Conservation (phyloP, 345 rosid genomes). For the Salix arbutifolia region DNA sequence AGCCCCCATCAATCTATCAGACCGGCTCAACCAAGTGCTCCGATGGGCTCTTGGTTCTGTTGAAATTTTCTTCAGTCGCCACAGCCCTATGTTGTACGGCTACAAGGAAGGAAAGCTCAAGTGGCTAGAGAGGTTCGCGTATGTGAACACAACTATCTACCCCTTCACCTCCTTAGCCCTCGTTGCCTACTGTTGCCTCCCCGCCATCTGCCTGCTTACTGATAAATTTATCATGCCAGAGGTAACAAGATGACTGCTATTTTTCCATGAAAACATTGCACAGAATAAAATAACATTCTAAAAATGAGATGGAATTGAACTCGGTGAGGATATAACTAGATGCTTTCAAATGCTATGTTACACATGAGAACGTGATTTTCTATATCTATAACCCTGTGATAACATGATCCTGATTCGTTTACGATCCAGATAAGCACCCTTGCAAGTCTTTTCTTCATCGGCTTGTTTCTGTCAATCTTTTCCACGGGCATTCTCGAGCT, state of each 20-base stretch:
- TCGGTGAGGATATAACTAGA: background rate
- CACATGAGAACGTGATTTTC: background rate
- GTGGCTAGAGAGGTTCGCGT: slow-evolving; percentile 92
- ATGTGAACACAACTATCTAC: slow-evolving; percentile 85
- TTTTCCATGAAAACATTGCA: too few species aligned
- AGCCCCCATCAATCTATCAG: slow-evolving; percentile 88
- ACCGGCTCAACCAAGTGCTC: slow-evolving; percentile 93
- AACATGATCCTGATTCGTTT: slow-evolving; percentile 5
- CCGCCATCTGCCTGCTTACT: slow-evolving; percentile 88
- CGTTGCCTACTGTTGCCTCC: slow-evolving; percentile 85
- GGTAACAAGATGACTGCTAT: slow-evolving; percentile 48
- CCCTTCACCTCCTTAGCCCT: slow-evolving; percentile 93
- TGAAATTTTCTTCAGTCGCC: slow-evolving; percentile 95
- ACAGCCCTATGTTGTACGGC: slow-evolving; percentile 84
- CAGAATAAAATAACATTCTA: too few species aligned
- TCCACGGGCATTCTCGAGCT: slow-evolving; percentile 82
- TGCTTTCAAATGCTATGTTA: background rate
- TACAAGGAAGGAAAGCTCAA: slow-evolving; percentile 87
- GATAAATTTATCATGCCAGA: slow-evolving; percentile 98
- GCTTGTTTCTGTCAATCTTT: slow-evolving; percentile 73
- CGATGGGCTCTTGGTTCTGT: slow-evolving; percentile 99
- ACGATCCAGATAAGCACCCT: slow-evolving; percentile 75
- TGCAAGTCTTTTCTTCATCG: slow-evolving; percentile 89
- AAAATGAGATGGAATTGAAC: background rate
- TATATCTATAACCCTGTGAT: background rate